Percentiles rank a stretch among this genome's conserved stretches.
phyloP scores from a whole-genome alignment of 495 filamentous ascomycete species.

The Chaetomium tenue region DNA sequence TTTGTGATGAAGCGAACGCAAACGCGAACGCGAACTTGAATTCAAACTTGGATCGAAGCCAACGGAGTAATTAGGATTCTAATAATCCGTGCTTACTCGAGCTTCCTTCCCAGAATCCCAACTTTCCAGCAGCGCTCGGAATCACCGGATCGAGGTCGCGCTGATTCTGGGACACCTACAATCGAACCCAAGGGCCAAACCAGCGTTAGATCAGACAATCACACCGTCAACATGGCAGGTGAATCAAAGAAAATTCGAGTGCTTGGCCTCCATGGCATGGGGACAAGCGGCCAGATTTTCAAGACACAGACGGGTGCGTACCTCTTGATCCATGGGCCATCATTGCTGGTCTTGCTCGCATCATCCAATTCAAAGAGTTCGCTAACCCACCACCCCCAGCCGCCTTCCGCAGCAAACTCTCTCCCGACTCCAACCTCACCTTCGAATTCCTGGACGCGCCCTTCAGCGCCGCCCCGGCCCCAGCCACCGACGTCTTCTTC shows the following conservation, averaged over 20 bases:
- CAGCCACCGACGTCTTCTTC: conserved; percentile 55
- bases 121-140: too few relatives aligned
- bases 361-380: neutral
- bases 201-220: neutral
- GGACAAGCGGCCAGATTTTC: conserved; percentile 59
- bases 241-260: conserved; percentile 48
- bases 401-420: conserved; percentile 36
- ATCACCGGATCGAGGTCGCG: neutral
- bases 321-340: neutral
- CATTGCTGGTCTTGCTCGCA: neutral
- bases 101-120: too few relatives aligned
- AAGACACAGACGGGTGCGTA: conserved; percentile 56
- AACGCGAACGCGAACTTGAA: too few relatives aligned
- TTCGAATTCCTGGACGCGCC: conserved; percentile 61
- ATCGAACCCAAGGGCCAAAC: neutral
- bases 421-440: conserved; percentile 41
- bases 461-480: conserved; percentile 43
- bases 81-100: too few relatives aligned
- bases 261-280: conserved; percentile 63
- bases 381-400: conserved; percentile 25
- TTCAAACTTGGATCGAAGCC: too few relatives aligned
- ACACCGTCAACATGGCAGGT: neutral
- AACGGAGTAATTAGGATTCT: too few relatives aligned
- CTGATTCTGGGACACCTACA: too few relatives aligned
- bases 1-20: too few relatives aligned